Evolutionary conservation across 2,329 filamentous ascomycete species (phyloP), one percentile per base, ranked within the genome.

Genomic region (Myotisia sp.): DNA sequence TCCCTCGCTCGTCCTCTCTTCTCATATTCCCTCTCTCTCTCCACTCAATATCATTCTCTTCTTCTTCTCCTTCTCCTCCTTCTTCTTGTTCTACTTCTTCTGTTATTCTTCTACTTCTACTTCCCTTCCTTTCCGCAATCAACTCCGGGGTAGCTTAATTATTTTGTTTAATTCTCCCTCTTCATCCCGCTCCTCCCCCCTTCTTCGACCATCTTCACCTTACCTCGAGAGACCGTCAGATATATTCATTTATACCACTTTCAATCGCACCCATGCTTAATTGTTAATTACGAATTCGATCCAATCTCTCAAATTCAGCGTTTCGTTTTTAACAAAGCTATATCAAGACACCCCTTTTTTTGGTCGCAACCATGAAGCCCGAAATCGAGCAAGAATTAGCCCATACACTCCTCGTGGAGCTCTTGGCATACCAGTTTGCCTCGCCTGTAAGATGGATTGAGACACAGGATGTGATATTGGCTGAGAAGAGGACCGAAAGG

Each of bases 391-490:
- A 98, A 66, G 90, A 98, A 70, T 82, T 98, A 62, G 81, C 90
- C 55, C 87, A 98, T 64, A 95, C 87, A 48, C 75, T 98, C 63
- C 81, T 98, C 57, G 83, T 98, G 47, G 90, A 98, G 76, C 82
- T 98, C 45, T 76, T 98, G 49, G 90, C 90, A 68, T 98, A 95
- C 64, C 90, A 98, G 60, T 98, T 98, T 62, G 90, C 90, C 51
- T 95, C 87, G 36, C 90, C 90, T 33, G 90, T 98, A 50, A 79
- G 90, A 76, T 98, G 90, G 90, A 98, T 98, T 62, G 90, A 98
- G 66, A 98, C 90, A 36, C 90, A 98, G 65, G 90, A 98, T 87
- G 90, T 98, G 50, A 90, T 98, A 54, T 80, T 98, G 49, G 87
- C 80, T 45, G 85, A 95, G 62, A 90, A 92, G 66, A 80, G 77